phyloP scores from a whole-genome alignment of 2,329 filamentous ascomycete genomes.

The Monascus ruber region DNA sequence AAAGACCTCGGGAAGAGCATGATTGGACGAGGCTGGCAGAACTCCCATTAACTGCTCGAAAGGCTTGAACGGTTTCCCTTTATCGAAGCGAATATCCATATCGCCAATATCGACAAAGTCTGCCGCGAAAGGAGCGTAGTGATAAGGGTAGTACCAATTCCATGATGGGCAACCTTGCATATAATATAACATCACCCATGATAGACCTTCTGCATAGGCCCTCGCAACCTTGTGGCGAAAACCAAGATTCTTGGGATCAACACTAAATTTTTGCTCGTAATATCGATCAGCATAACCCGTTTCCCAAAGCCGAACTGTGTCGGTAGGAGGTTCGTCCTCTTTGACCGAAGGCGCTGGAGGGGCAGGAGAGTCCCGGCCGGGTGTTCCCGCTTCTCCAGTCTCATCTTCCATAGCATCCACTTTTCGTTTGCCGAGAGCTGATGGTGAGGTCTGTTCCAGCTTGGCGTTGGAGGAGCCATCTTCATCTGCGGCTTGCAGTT shows the following conservation, averaged over 20 bases:
- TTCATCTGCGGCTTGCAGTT: slow-evolving; percentile 11
- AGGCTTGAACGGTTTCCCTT: slow-evolving; percentile 74
- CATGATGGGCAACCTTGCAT: slow-evolving; percentile 97
- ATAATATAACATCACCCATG: slow-evolving; percentile 94
- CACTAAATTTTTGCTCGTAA: slow-evolving; percentile 92
- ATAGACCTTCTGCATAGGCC: slow-evolving; percentile 87
- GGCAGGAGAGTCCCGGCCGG: slow-evolving; percentile 48
- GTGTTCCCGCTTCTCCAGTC: slow-evolving; percentile 41
- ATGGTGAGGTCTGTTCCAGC: slow-evolving; percentile 18
- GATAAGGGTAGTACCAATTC: slow-evolving; percentile 99
- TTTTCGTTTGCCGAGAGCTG: slow-evolving; percentile 47
- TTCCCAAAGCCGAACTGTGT: slow-evolving; percentile 87
- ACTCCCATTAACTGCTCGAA: slow-evolving; percentile 99
- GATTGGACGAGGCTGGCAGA: slow-evolving; percentile 81
- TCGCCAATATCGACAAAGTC: slow-evolving; percentile 79
- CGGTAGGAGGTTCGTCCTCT: slow-evolving; percentile 55
- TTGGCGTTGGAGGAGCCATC: slow-evolving; percentile 15
- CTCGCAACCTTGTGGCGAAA: slow-evolving; percentile 83
- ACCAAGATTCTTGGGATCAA: slow-evolving; percentile 64
- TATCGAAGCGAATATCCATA: slow-evolving; percentile 69
- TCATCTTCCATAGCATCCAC: slow-evolving; percentile 56
- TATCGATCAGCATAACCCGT: slow-evolving; percentile 91
- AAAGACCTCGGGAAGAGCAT: slow-evolving; percentile 80
- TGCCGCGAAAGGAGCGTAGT: slow-evolving; percentile 93
- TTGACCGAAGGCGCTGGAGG: slow-evolving; percentile 37